phyloP scores from a whole-genome alignment of 148 eudicot genomes.

The Gaultheria prostrata region DNA sequence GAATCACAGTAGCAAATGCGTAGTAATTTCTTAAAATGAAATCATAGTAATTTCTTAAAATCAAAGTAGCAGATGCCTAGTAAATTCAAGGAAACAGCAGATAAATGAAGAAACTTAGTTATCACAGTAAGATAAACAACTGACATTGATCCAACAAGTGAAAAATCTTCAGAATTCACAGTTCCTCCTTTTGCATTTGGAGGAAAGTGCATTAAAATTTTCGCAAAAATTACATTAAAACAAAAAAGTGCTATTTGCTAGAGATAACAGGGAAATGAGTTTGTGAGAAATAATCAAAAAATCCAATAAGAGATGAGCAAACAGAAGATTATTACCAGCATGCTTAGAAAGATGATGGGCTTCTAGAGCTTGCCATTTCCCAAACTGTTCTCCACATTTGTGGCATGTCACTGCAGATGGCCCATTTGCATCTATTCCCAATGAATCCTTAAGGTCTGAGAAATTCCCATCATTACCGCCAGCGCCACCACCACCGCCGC shows the following conservation, averaged over 20 bases:
- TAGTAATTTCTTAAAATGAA: neutral
- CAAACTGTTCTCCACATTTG: constrained; percentile 86
- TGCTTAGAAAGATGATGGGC: constrained; percentile 96
- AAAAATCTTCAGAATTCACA: neutral
- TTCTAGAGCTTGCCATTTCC: constrained; percentile 87
- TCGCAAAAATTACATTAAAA: neutral
- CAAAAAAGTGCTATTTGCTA: neutral
- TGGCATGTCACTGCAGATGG: constrained; percentile 55
- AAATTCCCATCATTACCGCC: constrained; percentile 31
- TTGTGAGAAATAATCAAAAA: neutral
- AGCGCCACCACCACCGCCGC: constrained; percentile 20
- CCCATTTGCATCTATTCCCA: constrained; percentile 51
- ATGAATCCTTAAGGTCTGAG: constrained; percentile 37
- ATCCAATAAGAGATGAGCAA: neutral
- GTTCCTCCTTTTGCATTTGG: neutral
- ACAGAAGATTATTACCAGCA: constrained; percentile 57
- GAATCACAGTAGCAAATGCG: neutral
- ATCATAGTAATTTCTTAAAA: neutral
- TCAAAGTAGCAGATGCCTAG: neutral
- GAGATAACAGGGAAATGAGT: neutral
- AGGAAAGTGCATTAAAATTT: neutral
- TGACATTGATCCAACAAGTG: neutral
- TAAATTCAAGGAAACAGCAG: constrained; percentile 7
- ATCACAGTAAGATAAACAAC: neutral
- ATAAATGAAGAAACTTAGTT: neutral